Evolutionary conservation across 2,329 filamentous ascomycete genomes (phyloP), one percentile per base, ranked within the genome.

Genomic region (Hymenoscyphus fraxineus): DNA sequence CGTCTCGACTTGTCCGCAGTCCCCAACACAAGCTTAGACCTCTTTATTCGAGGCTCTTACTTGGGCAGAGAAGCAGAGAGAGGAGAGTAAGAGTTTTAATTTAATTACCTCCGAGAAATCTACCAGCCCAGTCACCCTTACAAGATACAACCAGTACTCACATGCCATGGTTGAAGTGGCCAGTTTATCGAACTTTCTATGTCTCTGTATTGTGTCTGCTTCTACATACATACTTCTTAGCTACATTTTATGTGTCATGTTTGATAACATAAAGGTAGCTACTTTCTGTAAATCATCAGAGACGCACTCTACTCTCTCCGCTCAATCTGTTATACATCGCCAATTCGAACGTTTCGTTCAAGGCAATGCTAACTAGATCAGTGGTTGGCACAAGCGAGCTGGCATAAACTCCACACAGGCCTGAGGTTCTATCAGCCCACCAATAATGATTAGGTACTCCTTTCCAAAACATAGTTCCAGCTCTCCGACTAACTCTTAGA

Each of bases 391-490:
- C 59, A 10, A 80, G 72, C 68, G 80, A 78, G 62, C 77, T 77
- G 0, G 73, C 78, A 68, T 80, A 80, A n/a, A 77, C 69, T 12
- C 77, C 74, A 60, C 75, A 78, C 7, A 82, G n/a, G 2, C 77
- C 79, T 6, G 75, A 74, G 35, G 74, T 69, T 1, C 76, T 63
- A 69, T 75, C 74, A 70, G 80, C 69, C 66, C 78, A 76, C 80
- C 80, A 83, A 32, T 77, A 77, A 3, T 78, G 66, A 68, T 82
- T 82, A 13, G 76, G 72, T 61, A 79, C 73, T 0, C 80, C 80
- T 44, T 76, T 72, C 80, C 80, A 82, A 9, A 72, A 72, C 68
- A 81, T 58, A 5, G 76, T 77, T 0, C 78, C 77, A 19, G 72
- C 73, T 64, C 73, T 76, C 39, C 80, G 73, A 62, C 76, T 69